Percentiles rank a stretch among this genome's conserved stretches.
phyloP scores from a whole-genome alignment of 2,329 filamentous ascomycete genomes.

The Talaromyces sp. region DNA sequence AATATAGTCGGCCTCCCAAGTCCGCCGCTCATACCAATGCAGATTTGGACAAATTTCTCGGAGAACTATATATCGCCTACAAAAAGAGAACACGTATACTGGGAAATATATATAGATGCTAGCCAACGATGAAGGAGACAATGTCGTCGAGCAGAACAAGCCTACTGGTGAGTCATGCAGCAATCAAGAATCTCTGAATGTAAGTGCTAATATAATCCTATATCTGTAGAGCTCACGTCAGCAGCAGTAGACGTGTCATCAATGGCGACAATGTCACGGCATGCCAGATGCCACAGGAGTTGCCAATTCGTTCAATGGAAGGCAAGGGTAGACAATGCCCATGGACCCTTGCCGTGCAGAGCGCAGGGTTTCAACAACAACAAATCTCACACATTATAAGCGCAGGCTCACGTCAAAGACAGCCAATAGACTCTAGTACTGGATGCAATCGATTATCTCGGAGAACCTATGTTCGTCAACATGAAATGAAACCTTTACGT shows the following conservation, averaged over 20 bases:
- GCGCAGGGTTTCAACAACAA: not conserved
- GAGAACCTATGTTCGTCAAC: conserved; percentile 71
- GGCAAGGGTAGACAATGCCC: not conserved
- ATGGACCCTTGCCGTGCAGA: not conserved
- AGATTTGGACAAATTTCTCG: not conserved
- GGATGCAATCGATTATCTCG: conserved; percentile 87
- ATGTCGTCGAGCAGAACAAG: not conserved
- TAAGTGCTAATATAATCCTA: not conserved
- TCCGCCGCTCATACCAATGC: not conserved
- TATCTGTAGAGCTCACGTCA: not conserved
- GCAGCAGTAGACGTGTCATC: not conserved
- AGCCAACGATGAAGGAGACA: not conserved
- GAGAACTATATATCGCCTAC: not conserved
- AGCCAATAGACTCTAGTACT: conserved; percentile 86
- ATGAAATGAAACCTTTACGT: conserved; percentile 69
- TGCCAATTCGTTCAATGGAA: too few species aligned
- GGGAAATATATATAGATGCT: too few species aligned
- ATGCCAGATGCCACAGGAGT: not conserved
- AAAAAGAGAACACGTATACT: not conserved
- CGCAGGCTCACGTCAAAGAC: conserved; percentile 54
- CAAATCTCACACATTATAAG: not conserved
- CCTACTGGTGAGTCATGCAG: not conserved
- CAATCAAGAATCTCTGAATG: not conserved
- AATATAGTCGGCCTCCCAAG: not conserved
- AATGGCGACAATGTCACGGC: not conserved